Percentiles rank a stretch among this genome's conserved stretches.
These are phyloP conservation scores for Spergularia bocconei DNA, from an alignment of 148 eudicot genomes.

Conservation along the genomic window DNA sequence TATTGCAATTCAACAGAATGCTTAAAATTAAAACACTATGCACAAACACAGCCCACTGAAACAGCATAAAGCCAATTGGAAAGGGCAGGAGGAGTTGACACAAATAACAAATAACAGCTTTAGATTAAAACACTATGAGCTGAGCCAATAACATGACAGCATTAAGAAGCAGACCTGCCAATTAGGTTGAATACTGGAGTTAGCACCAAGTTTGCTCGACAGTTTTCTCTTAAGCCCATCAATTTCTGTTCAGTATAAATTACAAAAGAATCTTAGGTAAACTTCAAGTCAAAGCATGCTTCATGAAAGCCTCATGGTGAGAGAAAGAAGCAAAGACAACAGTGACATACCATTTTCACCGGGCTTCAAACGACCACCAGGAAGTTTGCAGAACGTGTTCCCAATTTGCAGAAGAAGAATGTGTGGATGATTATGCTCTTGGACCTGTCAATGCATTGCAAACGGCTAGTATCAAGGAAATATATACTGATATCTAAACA, in stretches of 20 bases:
- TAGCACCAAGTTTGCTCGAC: constrained; percentile 49
- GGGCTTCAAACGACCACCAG: constrained; percentile 94
- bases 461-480: background rate
- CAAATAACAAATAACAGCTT: background rate
- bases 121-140: background rate
- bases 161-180: constrained; percentile 41
- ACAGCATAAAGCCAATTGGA: too few species aligned
- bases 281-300: background rate
- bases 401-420: constrained; percentile 90
- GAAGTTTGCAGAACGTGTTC: constrained; percentile 92
- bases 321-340: background rate
- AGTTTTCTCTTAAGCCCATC: constrained; percentile 49
- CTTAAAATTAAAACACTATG: too few species aligned
- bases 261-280: background rate
- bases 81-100: too few species aligned
- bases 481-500: background rate
- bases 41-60: too few species aligned
- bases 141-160: background rate
- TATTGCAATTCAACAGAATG: background rate
- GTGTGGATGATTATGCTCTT: constrained; percentile 79
- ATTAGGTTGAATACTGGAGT: constrained; percentile 41
- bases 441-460: constrained; percentile 52
- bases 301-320: background rate
- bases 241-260: constrained; percentile 29
- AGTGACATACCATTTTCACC: constrained; percentile 59